Evolutionary conservation across 768 basidiomycete genomes (phyloP), one percentile per base, ranked within the genome.

Genomic region (Tephrocybe sp.): DNA sequence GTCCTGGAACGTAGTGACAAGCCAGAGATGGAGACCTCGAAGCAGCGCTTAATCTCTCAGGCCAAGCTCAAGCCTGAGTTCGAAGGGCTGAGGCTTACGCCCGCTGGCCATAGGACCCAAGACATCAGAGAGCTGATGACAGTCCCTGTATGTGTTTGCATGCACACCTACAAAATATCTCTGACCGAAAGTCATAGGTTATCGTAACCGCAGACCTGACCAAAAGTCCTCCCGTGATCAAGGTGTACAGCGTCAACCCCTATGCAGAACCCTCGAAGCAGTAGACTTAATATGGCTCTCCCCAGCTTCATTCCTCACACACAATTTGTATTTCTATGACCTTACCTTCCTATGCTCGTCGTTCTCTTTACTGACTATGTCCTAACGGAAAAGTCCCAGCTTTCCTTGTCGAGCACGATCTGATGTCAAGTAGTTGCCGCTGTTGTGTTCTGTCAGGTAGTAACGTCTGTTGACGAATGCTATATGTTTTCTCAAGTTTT

Each of bases 191-290:
- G 11, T 25, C 49, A 42, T 54, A 93, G 91, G 93, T 95, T 59
- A 95, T 97, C 62, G 86, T 97, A 59, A 95, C 93, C 36, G 93
- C 93, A 26, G 94, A 98, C 68, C 72, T 96, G 60, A 93, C 92
- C 55, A 97, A 96, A 82, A 93, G 90, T 60, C 94, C 94, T 34
- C 94, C 94, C 3, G 91, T 98, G 62, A 89, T 98, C 78, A 95
- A 97, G 70, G 93, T 98, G 51, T 94, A 94, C 77, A 93, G 92
- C 62, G 90, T 93, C 63, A 94, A 94, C 65, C 93, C 93, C 7
- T 95, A 90, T 68, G 86, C 90, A 36, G 78, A 79, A 54, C 69
- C 73, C 40, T 40, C 46, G 57, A 80, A 79, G 68, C 75, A 75
- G 20, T 21, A 39, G 20, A 17, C 20, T 18, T 39, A 11, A 74